Conservation (phyloP, 1,139 yeast species). For the Candida smagusa region DNA sequence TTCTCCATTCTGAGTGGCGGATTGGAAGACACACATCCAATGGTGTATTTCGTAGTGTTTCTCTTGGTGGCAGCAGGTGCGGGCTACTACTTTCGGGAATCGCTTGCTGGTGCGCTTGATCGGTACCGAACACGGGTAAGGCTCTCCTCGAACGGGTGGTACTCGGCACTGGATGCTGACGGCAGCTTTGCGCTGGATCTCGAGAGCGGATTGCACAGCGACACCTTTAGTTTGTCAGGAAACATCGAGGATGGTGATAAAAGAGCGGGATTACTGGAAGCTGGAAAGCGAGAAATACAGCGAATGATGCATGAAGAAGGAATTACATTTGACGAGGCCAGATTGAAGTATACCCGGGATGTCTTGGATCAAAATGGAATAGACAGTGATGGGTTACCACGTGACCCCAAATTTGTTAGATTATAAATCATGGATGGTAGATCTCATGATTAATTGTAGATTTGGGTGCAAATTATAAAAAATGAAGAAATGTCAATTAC, state of each 20-base stretch:
- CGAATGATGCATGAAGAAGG: slow-evolving; percentile 49
- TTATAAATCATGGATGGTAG: slow-evolving; percentile 13
- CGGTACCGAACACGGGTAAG: slow-evolving; percentile 13
- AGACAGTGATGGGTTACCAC: slow-evolving; percentile 40
- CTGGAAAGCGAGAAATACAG: slow-evolving; percentile 50
- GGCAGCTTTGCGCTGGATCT: slow-evolving; percentile 55
- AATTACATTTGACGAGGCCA: slow-evolving; percentile 67
- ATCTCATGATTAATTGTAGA: background rate
- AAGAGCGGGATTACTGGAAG: slow-evolving; percentile 59
- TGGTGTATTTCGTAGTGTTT: slow-evolving; percentile 1
- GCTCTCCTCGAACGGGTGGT: slow-evolving; percentile 3
- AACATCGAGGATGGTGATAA: slow-evolving; percentile 50
- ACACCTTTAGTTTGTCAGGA: slow-evolving; percentile 50
- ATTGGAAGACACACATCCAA: background rate
- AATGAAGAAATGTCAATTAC: no score
- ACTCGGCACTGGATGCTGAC: slow-evolving; percentile 4
- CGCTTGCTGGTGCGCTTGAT: slow-evolving; percentile 14
- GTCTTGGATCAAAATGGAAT: slow-evolving; percentile 52
- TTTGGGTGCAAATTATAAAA: background rate
- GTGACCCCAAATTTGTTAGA: slow-evolving; percentile 40
- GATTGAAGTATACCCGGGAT: slow-evolving; percentile 48
- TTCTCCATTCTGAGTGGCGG: no score
- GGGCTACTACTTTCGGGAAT: slow-evolving; percentile 14
- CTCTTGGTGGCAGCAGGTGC: slow-evolving; percentile 4
- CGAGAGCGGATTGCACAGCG: slow-evolving; percentile 64